A percentile compares a stretch with the other conserved stretches of the same genome.
These are phyloP conservation scores for Aspergillus sp. DNA, from an alignment of 2,329 filamentous ascomycete species.

Conservation along the genomic window DNA sequence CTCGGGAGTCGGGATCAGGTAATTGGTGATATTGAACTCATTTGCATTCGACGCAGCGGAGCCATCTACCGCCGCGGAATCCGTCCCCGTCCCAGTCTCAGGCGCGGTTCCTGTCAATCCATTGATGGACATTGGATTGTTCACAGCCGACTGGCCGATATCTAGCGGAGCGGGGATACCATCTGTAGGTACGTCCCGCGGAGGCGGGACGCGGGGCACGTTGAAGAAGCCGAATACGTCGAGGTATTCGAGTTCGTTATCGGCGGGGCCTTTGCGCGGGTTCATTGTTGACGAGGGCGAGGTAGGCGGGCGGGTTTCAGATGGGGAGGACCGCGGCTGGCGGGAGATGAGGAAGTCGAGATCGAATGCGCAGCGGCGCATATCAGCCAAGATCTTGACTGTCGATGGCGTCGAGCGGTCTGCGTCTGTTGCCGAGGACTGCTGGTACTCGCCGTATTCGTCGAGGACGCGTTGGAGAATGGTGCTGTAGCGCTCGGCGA, in stretches of 20 bases:
- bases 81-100: too few relatives aligned
- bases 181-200: too few relatives aligned
- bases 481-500: conserved; percentile 70
- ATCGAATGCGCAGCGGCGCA: conserved; percentile 84
- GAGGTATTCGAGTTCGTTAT: conserved; percentile 79
- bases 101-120: conserved; percentile 18
- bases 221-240: conserved; percentile 96
- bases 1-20: conserved; percentile 37
- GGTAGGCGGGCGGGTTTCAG: conserved; percentile 21
- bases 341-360: conserved; percentile 81
- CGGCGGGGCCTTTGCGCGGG: conserved; percentile 58
- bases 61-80: conserved; percentile 12
- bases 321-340: conserved; percentile 50
- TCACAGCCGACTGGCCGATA: conserved; percentile 15
- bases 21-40: conserved; percentile 38
- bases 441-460: conserved; percentile 72
- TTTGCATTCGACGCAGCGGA: conserved; percentile 18
- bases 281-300: conserved; percentile 12
- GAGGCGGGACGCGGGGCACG: conserved; percentile 59
- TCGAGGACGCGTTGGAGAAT: conserved; percentile 75
- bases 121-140: conserved; percentile 29
- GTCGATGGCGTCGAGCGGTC: conserved; percentile 70
- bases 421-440: conserved; percentile 48
- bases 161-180: conserved; percentile 22
- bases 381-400: conserved; percentile 80